A percentile compares a stretch with the other conserved stretches of the same genome.
Conservation (phyloP, 768 basidiomycete genomes). For the Boletus reticulatus region DNA sequence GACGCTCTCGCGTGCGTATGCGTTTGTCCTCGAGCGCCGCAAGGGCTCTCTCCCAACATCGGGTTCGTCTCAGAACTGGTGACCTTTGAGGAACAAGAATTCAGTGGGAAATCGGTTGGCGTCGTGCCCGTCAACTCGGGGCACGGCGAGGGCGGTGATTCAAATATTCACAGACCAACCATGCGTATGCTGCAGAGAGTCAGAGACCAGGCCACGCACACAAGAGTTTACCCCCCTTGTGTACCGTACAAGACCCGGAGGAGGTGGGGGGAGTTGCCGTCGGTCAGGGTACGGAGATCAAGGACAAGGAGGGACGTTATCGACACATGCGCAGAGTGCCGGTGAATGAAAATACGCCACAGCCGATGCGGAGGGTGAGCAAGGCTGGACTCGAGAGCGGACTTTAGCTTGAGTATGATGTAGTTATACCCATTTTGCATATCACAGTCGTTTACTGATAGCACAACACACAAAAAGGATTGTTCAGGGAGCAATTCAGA, state of each 20-base stretch:
- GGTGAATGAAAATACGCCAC: constrained; percentile 83
- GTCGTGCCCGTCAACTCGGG: constrained; percentile 18
- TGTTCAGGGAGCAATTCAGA: background rate
- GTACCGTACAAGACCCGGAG: constrained; percentile 25
- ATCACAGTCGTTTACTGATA: constrained; percentile 1
- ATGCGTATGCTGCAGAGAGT: constrained; percentile 43
- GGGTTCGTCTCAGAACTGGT: constrained; percentile 97
- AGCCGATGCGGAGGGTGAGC: constrained; percentile 86
- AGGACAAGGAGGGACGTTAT: constrained; percentile 82
- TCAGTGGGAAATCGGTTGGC: constrained; percentile 49
- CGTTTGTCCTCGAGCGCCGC: constrained; percentile 88
- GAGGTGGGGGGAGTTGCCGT: constrained; percentile 38
- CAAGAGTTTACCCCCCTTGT: constrained; percentile 56
- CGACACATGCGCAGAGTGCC: constrained; percentile 84
- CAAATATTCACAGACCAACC: constrained; percentile 35
- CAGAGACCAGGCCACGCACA: constrained; percentile 64
- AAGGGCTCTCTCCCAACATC: constrained; percentile 95
- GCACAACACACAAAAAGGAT: background rate
- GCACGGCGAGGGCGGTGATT: constrained; percentile 20
- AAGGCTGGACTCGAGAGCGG: constrained; percentile 90
- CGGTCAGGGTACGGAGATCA: constrained; percentile 87
- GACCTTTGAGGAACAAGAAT: constrained; percentile 93
- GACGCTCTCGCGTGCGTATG: constrained; percentile 89
- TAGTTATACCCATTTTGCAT: constrained; percentile 18
- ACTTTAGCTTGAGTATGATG: constrained; percentile 2